phyloP scores from a whole-genome alignment of 2,329 filamentous ascomycete species.

The Aspergillus latus region DNA sequence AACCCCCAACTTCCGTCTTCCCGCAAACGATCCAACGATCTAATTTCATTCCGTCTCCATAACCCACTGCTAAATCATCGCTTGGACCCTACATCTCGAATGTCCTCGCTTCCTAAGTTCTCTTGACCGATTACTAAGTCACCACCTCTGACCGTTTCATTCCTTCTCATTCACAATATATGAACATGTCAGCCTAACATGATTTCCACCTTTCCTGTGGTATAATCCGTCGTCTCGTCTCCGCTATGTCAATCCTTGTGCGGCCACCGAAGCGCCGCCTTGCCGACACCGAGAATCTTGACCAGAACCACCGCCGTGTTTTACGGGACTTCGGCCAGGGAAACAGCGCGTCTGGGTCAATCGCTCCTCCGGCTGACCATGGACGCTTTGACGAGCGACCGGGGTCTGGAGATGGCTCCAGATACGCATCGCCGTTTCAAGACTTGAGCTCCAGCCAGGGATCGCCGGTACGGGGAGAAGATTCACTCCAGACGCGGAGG shows the following conservation, averaged over 20 bases:
- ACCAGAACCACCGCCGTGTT: conserved; percentile 14
- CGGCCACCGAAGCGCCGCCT: conserved; percentile 36
- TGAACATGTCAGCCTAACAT: background rate
- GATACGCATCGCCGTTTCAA: conserved; percentile 21
- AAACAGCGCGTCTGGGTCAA: background rate
- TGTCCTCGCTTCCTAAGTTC: background rate
- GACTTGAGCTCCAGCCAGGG: conserved; percentile 31
- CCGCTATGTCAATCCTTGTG: conserved; percentile 33
- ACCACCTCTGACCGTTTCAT: no score
- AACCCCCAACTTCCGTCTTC: no score
- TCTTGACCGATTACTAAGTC: background rate
- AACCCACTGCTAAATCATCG: no score
- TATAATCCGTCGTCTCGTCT: conserved; percentile 9
- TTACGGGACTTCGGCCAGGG: conserved; percentile 11
- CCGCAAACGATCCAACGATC: no score
- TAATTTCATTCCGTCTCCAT: no score
- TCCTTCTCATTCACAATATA: no score
- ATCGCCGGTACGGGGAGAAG: conserved; percentile 30
- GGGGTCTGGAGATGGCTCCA: conserved; percentile 22
- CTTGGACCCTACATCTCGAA: no score
- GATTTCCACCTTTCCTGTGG: background rate
- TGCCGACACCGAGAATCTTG: conserved; percentile 26
- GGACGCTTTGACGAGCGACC: conserved; percentile 21
- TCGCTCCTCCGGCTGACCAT: conserved; percentile 9
- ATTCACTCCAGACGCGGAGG: conserved; percentile 29